Conservation (phyloP, 768 basidiomycete genomes). For the Leucocoprinus birnbaumii region DNA sequence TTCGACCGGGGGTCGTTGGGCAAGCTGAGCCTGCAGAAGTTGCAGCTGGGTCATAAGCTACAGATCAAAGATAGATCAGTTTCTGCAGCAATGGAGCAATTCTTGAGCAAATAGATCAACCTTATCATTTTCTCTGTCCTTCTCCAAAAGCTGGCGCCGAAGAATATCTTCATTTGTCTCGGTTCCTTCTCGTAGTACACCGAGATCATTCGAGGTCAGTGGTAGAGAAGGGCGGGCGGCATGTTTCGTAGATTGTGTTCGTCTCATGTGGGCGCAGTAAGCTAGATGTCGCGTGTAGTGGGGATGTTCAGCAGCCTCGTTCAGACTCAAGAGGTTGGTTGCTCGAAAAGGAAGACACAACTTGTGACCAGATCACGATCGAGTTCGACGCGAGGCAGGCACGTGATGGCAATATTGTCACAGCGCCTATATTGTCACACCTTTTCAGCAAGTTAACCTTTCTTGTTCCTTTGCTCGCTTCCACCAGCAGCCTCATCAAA, state of each 20-base stretch:
- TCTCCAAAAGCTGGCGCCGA: constrained; percentile 61
- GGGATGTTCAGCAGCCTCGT: background rate
- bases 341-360: no score
- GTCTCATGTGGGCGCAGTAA: constrained; percentile 41
- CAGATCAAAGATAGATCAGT: background rate
- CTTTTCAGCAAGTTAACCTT: background rate
- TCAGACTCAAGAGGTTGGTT: no score
- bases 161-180: constrained; percentile 61
- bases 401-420: background rate
- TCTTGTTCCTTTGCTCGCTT: background rate
- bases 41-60: constrained; percentile 66
- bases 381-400: constrained; percentile 19
- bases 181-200: constrained; percentile 53
- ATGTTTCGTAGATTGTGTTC: constrained; percentile 61
- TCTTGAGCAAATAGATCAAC: constrained; percentile 28
- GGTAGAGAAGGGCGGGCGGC: constrained; percentile 50
- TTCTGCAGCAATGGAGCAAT: background rate
- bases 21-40: constrained; percentile 60
- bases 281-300: background rate
- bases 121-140: constrained; percentile 69
- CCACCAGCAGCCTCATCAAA: background rate
- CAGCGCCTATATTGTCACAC: background rate
- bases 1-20: constrained; percentile 67
- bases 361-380: background rate
- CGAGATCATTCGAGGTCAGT: constrained; percentile 54